Conservation (phyloP, 306 rosid genomes). For the Dalbergia cochinchinensis region DNA sequence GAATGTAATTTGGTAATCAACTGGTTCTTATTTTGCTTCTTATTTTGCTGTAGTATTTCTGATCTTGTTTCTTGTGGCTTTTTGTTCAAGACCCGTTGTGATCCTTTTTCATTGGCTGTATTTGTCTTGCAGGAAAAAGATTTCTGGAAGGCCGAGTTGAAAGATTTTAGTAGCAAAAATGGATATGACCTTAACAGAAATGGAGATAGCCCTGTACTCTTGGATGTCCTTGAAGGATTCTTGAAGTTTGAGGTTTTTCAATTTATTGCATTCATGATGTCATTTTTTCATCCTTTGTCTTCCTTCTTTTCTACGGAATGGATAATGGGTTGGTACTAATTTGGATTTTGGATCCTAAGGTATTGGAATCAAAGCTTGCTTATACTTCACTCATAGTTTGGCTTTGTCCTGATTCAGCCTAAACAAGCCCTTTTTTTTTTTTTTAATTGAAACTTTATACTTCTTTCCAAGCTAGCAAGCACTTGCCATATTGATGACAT, state of each 20-base stretch:
- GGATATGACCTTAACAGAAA: conserved; percentile 96
- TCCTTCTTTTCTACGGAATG: background rate
- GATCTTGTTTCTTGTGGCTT: background rate
- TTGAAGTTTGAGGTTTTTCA: conserved; percentile 92
- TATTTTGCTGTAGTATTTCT: background rate
- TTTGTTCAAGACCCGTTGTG: conserved; percentile 11
- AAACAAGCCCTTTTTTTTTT: background rate
- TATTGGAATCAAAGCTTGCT: background rate
- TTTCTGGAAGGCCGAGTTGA: conserved; percentile 91
- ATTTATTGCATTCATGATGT: conserved; percentile 11
- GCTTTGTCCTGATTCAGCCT: background rate
- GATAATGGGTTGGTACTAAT: conserved; percentile 9
- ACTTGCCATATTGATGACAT: background rate
- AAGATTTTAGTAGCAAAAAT: conserved; percentile 91
- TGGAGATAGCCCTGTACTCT: conserved; percentile 92
- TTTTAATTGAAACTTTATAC: background rate
- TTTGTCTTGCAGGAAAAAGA: conserved; percentile 80
- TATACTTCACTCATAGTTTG: background rate
- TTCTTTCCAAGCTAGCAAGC: conserved; percentile 13
- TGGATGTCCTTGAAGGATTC: conserved; percentile 99
- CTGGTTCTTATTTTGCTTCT: background rate
- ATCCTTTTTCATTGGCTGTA: conserved; percentile 13
- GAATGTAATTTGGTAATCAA: conserved; percentile 95
- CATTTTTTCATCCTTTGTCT: background rate
- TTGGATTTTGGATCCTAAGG: conserved; percentile 7